Evolutionary conservation across 495 filamentous ascomycete genomes (phyloP), one percentile per base, ranked within the genome.

Genomic region (Tuber melanosporum): DNA sequence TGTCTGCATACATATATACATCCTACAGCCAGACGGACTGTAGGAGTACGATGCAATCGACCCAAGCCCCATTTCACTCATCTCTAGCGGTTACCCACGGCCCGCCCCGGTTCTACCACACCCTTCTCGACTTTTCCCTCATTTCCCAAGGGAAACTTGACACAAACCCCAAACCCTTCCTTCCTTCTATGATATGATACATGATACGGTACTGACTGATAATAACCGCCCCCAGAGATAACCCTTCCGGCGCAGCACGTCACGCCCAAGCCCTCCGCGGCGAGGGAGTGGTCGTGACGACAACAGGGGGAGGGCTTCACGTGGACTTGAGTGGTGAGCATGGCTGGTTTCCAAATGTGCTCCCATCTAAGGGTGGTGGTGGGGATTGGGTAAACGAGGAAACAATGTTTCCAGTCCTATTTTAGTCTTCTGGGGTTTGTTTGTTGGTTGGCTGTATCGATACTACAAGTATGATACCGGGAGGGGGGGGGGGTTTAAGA

Each of bases 301-400:
- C 83, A 39, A 66, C 26, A 36, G 89, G 90, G 52, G 86, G 92
- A 2, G 91, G 93, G 83, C 86, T 92, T 43, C 88, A 88, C 82
- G 87, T 96, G 22, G 88, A 93, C 84, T 86, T 94, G 69, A 85
- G 66, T 71, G 71, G 79, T 8, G 85, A 85, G 76, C 93, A 88
- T 84, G 93, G 93, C 26, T 95, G 92, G 93, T 96, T 95, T 85
- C 92, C 92, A 3, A 80, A 84, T 32, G 80, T 81, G 39, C 79
- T 91, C 39, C 89, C 89, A 39, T 89, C 87, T 7, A 86, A 89
- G 66, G 86, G 77, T 84, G 74, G 74, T 79, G 45, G 85, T 79
- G 20, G 85, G 39, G 75, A 62, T n/a, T 43, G 57, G 72, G 49
- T 41, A 41, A 49, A 46, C 44, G 72, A 52, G 72, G 72, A 74